Evolutionary conservation across 1,139 yeast genomes (phyloP).

Genomic region (Geotrichum candidum): DNA sequence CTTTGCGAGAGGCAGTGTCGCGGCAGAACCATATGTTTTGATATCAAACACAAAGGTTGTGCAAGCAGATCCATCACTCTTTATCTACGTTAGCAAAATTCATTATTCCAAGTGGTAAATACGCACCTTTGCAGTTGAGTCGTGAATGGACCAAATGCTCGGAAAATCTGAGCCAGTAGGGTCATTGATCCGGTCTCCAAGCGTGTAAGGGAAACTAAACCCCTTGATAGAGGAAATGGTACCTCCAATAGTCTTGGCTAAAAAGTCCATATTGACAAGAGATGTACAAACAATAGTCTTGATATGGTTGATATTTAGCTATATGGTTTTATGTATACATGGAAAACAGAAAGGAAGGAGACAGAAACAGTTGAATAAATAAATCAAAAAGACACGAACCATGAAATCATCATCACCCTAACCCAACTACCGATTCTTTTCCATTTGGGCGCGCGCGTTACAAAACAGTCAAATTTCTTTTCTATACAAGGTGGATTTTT

Average conservation of each 20-base stretch:
- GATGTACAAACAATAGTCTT: slow-evolving; percentile 1
- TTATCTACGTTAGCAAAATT: neutral
- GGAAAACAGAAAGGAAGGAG: neutral
- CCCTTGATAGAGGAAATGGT: slow-evolving; percentile 26
- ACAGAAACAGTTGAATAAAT: neutral
- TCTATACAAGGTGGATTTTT: neutral
- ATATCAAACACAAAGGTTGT: slow-evolving; percentile 62
- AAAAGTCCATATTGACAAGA: slow-evolving; percentile 32
- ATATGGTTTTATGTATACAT: neutral
- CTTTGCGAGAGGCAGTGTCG: slow-evolving; percentile 46
- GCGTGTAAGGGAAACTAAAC: slow-evolving; percentile 30
- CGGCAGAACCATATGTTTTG: slow-evolving; percentile 38
- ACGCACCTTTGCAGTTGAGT: slow-evolving; percentile 38
- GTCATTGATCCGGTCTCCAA: slow-evolving; percentile 25
- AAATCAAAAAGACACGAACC: slow-evolving; percentile 10
- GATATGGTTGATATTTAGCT: neutral
- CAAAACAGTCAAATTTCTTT: neutral
- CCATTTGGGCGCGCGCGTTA: neutral
- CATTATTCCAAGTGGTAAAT: neutral
- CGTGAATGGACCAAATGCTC: slow-evolving; percentile 46
- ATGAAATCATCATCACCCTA: slow-evolving; percentile 6
- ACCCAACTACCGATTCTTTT: neutral
- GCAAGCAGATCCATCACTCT: slow-evolving; percentile 39
- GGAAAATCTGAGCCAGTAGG: slow-evolving; percentile 26
- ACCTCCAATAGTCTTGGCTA: slow-evolving; percentile 35